These are phyloP conservation scores for Sporothrix sp. DNA, from an alignment of 2,329 filamentous ascomycete species.

Conservation along the genomic window DNA sequence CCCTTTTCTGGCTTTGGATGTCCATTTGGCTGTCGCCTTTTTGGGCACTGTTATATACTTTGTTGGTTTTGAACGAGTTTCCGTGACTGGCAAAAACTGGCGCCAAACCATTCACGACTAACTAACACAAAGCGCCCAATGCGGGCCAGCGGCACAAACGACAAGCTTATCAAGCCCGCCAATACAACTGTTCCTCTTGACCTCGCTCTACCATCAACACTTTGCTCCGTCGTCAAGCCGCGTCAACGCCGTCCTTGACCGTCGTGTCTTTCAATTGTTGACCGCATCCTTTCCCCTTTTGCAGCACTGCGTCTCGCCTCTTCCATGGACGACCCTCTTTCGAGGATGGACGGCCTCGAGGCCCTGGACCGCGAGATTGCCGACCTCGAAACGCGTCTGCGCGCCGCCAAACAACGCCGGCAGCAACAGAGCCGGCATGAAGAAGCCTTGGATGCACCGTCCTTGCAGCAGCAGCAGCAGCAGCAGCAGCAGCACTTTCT, in stretches of 20 bases:
- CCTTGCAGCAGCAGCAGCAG: conserved; percentile 21
- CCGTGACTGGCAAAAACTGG: not conserved
- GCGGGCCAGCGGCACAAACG: not conserved
- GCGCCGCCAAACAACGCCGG: conserved; percentile 32
- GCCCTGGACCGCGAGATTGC: conserved; percentile 44
- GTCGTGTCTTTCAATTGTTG: not conserved
- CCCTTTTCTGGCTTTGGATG: not conserved
- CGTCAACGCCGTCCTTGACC: too few relatives aligned
- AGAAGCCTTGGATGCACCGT: not conserved
- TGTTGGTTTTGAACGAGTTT: not conserved
- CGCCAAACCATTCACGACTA: not conserved
- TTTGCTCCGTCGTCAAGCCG: too few relatives aligned
- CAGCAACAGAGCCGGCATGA: not conserved
- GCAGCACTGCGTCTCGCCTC: too few relatives aligned
- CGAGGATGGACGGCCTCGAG: conserved; percentile 16
- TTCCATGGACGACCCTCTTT: not conserved
- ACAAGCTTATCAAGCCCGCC: conserved; percentile 1
- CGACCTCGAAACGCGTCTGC: conserved; percentile 43
- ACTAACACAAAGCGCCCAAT: not conserved
- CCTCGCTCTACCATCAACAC: not conserved
- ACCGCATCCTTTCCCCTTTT: not conserved
- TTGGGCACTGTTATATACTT: not conserved
- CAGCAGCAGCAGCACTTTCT: conserved; percentile 48
- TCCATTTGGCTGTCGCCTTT: not conserved
- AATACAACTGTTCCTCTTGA: not conserved